A percentile compares a stretch with the other conserved stretches of the same genome.
Conservation (phyloP, 1,139 yeast species). For the Debaryomyces fabryi region DNA sequence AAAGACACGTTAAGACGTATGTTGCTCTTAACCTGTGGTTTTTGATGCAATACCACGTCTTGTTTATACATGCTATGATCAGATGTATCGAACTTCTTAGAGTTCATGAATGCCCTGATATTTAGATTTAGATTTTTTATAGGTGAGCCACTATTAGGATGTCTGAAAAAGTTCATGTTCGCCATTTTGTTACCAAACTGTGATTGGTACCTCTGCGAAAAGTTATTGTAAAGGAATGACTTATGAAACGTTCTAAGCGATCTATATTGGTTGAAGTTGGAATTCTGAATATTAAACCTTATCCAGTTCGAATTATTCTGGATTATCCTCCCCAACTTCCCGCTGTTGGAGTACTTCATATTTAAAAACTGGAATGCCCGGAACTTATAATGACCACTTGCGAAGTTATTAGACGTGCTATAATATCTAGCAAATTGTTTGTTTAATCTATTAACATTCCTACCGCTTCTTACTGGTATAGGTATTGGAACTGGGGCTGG, state of each 20-base stretch:
- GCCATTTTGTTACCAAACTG: conserved; percentile 7
- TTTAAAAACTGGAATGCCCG: conserved; percentile 13
- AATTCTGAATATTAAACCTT: conserved; percentile 8
- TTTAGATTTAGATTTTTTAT: conserved; percentile 1
- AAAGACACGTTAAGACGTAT: conserved; percentile 31
- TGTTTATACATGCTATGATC: background rate
- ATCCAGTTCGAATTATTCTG: conserved; percentile 8
- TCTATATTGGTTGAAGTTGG: conserved; percentile 4
- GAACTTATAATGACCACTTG: conserved; percentile 7
- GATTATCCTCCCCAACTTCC: conserved; percentile 8
- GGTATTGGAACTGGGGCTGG: conserved; percentile 29
- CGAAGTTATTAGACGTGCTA: conserved; percentile 6
- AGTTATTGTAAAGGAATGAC: conserved; percentile 28
- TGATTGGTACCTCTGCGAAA: conserved; percentile 26
- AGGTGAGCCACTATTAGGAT: background rate
- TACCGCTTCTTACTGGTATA: conserved; percentile 21
- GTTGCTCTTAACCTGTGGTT: conserved; percentile 5
- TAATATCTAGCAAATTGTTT: conserved; percentile 9
- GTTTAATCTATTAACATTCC: conserved; percentile 9
- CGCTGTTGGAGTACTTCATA: conserved; percentile 2
- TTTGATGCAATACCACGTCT: background rate
- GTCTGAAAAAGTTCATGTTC: conserved; percentile 1
- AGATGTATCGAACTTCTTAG: background rate
- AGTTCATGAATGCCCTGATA: conserved; percentile 2
- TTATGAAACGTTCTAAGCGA: conserved; percentile 14